Base-by-base conservation (phyloP, 352 stramenopile genomes). In the Elongisporangium senticosum region DNA sequence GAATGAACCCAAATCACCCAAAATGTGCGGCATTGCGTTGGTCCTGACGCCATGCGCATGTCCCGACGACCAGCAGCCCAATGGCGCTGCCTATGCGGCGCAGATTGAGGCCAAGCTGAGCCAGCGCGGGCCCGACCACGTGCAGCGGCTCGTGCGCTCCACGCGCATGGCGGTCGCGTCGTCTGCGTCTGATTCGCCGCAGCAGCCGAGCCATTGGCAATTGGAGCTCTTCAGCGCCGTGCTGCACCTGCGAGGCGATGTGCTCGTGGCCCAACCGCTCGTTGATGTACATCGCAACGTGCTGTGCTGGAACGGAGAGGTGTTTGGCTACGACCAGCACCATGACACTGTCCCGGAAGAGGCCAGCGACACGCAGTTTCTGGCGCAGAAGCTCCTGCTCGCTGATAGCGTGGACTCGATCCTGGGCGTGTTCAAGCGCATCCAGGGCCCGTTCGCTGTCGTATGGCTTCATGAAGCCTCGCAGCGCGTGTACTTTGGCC, bases 261-360 rank as follows among this genome's bases (percentile, higher is more conserved):
- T 65, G 20, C 19, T 96, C 13, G 71, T 67, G 6, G 21, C 62
- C n/a, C 95, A 98, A 75, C 95, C 95, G 14, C 61, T 93, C n/a
- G 59, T 71, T 11, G 84, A 96, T 61, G 51, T 52, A 1, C 19
- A 65, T 14, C 69, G 75, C 43, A 96, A 91, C 62, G 70, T 91
- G 4, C 59, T 96, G 40, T 83, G 85, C 59, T 98, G 94, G 94
- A 98, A 98, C 74, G 95, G 93, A 52, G 94, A 98, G 81, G 79
- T 97, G 14, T 81, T 98, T 81, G 75, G 67, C 54, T 59, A 58
- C 40, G 50, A 43, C 43, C 64, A 63, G 37, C 49, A 26, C n/a
- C 15, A 64, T 33, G n/a, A 64, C 17, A 15, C 7, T 14, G 62
- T 69, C 15, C 56, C 21, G 21, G 50, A 62, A 49, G 63, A 68